These are phyloP conservation scores for Cryptococcus neoformans DNA, from an alignment of 1,284 basidiomycete species.

Conservation along the genomic window DNA sequence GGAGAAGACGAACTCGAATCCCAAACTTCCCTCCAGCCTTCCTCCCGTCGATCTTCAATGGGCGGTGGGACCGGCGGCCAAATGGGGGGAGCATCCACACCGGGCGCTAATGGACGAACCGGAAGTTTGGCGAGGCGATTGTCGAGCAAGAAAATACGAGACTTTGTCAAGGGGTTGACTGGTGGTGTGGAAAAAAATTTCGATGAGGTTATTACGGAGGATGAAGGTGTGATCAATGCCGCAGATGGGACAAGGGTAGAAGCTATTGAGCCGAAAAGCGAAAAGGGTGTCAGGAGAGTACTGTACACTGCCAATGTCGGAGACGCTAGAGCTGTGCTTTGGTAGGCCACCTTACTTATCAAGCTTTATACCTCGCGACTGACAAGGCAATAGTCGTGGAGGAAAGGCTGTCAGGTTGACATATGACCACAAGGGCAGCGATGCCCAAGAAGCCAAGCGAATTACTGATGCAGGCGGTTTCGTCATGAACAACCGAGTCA, in stretches of 20 bases:
- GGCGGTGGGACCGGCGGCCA: conserved; percentile 23
- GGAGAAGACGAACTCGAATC: conserved; percentile 48
- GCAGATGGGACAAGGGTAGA: conserved; percentile 39
- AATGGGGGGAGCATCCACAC: conserved; percentile 18
- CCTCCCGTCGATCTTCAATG: conserved; percentile 26
- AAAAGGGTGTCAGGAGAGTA: conserved; percentile 60
- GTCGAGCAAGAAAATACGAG: conserved; percentile 41
- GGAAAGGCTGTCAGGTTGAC: conserved; percentile 91
- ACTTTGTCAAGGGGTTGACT: conserved; percentile 44
- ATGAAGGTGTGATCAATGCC: conserved; percentile 17
- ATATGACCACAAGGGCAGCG: conserved; percentile 98
- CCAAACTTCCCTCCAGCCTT: conserved; percentile 20
- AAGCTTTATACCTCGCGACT: neutral
- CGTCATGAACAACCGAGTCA: conserved; percentile 97
- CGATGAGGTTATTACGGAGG: conserved; percentile 20
- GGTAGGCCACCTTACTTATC: conserved; percentile 22
- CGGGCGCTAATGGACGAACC: neutral
- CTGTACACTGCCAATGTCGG: conserved; percentile 97
- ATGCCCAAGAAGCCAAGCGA: conserved; percentile 94
- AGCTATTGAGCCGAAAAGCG: conserved; percentile 40
- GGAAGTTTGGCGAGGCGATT: conserved; percentile 23
- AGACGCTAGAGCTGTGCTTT: conserved; percentile 51
- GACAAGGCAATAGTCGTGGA: conserved; percentile 56
- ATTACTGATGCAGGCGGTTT: conserved; percentile 98
- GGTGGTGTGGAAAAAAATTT: conserved; percentile 21